Base-by-base conservation (phyloP, 805 yeast species). In the Hanseniaspora occidentalis region DNA sequence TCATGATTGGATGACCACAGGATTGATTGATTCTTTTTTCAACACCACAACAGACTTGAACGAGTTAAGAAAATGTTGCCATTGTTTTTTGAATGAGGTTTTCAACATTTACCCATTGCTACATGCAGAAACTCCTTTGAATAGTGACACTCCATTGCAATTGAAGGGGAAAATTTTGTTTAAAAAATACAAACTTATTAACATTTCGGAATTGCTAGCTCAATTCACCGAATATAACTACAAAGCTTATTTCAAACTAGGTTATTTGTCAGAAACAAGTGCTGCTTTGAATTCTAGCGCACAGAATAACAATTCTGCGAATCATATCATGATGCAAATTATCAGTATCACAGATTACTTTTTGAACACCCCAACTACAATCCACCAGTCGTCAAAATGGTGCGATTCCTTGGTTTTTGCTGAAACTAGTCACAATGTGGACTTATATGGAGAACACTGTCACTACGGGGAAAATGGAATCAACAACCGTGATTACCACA, bases 111-210 rank as follows among this genome's bases (percentile, higher is more conserved):
- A 40, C 5, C n/a, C 25, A 23, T 23, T 10, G 10, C 7, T 7
- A 29, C 13, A 23, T 20, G 24, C 5, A 4, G 16, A 16, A 26
- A 33, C n/a, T 29, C 13, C 27, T 18, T 11, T 16, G 2, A 34
- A 27, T 22, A 29, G 19, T 9, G 36, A 19, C 6, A 39, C 35
- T 11, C 35, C 39, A 23, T 16, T 29, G 6, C 24, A 40, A 14
- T 7, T 31, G 17, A 35, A 20, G 24, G 19, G 17, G 16, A 35
- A 35, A 25, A 50, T 49, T 5, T 34, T 54, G 11, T 25, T 47
- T 22, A 50, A 51, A 26, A 56, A 56, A 40, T 54, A 52, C 36
- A 43, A 47, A 20, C 39, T 39, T 14, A 36, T 45, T 18, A 49
- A 50, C 2, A 38, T 52, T 17, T 39, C 35, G 27, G 18, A 39